These are phyloP conservation scores for Schizopora paradoxa DNA, from an alignment of 1,284 basidiomycete species.

Conservation along the genomic window DNA sequence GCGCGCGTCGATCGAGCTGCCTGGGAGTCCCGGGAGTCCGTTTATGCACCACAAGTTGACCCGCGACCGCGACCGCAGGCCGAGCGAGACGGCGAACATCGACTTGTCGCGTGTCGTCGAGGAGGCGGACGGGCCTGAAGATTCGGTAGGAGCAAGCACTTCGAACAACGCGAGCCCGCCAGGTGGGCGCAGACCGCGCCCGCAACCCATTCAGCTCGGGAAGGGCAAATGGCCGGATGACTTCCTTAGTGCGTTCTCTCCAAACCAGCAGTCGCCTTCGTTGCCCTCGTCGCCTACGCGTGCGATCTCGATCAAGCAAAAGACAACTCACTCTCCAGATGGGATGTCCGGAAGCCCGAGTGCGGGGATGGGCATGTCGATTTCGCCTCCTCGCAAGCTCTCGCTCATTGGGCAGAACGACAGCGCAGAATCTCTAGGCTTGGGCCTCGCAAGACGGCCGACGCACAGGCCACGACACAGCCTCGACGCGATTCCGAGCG, in stretches of 20 bases:
- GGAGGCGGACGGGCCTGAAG: constrained; percentile 53
- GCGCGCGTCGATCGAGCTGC: no score
- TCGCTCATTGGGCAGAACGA: constrained; percentile 47
- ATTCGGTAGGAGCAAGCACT: constrained; percentile 39
- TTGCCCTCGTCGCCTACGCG: constrained; percentile 28
- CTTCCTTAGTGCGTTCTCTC: constrained; percentile 60
- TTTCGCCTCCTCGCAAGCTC: constrained; percentile 54
- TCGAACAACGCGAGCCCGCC: constrained; percentile 26
- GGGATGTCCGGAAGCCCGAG: constrained; percentile 31
- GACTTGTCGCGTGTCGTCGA: constrained; percentile 67
- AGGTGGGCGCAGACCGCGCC: constrained; percentile 13
- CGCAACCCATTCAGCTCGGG: constrained; percentile 48
- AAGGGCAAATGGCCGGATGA: constrained; percentile 83
- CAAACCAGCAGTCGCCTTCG: constrained; percentile 18
- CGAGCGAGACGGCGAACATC: constrained; percentile 52
- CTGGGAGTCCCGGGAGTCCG: not conserved
- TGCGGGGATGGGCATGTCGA: no score
- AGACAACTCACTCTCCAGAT: not conserved
- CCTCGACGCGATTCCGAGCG: constrained; percentile 39
- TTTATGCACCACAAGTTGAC: constrained; percentile 14
- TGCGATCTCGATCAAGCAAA: constrained; percentile 30
- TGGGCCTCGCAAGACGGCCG: constrained; percentile 41
- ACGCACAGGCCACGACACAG: constrained; percentile 60
- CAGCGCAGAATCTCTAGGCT: constrained; percentile 44
- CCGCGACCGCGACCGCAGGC: constrained; percentile 46